A percentile compares a stretch with the other conserved stretches of the same genome.
These are phyloP conservation scores for Trametes sp. DNA, from an alignment of 1,284 basidiomycete genomes.

Conservation along the genomic window DNA sequence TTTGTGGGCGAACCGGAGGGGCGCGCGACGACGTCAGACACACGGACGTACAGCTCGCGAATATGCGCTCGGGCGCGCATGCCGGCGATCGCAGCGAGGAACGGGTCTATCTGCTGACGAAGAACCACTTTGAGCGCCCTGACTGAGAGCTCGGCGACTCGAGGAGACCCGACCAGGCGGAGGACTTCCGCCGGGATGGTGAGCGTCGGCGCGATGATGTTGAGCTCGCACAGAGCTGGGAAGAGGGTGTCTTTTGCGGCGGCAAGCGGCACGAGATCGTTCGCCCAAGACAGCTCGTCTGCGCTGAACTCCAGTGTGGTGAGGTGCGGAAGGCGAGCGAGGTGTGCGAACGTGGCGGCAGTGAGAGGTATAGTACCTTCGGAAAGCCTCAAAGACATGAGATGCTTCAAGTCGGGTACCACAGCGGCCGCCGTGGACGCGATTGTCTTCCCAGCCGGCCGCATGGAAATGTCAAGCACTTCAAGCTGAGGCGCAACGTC, in stretches of 20 bases:
- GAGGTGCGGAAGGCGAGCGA: conserved; percentile 11
- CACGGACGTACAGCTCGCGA: not conserved
- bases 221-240: conserved; percentile 5
- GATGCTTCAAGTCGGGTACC: not conserved
- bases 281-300: not conserved
- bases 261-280: not conserved
- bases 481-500: not conserved
- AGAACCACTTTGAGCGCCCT: not conserved
- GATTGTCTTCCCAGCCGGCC: not conserved
- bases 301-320: conserved; percentile 1
- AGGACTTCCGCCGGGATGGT: conserved; percentile 2
- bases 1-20: not conserved
- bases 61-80: not conserved
- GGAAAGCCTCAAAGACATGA: not conserved
- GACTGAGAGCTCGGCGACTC: not conserved
- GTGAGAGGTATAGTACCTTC: not conserved
- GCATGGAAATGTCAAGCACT: not conserved
- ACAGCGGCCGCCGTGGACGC: not conserved
- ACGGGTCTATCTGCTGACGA: not conserved
- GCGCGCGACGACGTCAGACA: not conserved
- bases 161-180: not conserved
- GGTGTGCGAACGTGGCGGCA: conserved; percentile 3
- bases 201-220: conserved; percentile 4
- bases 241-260: not conserved
- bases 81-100: not conserved